phyloP scores from a whole-genome alignment of 106 monocot genomes.

The Acorus calamus region DNA sequence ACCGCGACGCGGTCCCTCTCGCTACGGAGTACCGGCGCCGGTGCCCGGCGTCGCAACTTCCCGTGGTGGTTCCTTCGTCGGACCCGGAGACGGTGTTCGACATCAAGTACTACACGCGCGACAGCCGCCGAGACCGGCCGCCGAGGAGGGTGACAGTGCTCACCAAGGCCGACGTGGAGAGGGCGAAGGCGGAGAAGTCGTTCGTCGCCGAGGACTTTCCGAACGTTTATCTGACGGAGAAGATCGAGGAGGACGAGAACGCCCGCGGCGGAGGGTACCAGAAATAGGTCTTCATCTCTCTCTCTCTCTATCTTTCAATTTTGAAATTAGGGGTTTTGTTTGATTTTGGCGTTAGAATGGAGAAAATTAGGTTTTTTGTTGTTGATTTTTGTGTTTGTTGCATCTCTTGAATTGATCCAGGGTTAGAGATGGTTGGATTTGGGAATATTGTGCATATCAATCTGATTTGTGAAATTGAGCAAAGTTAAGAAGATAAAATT shows the following conservation, averaged over 20 bases:
- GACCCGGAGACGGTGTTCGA: conserved; percentile 84
- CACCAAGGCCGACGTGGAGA: not conserved
- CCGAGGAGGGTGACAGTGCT: conserved; percentile 49
- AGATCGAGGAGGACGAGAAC: conserved; percentile 55
- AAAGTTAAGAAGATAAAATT: too few species aligned
- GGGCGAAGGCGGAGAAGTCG: conserved; percentile 60
- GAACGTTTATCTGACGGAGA: conserved; percentile 43
- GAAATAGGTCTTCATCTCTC: conserved; percentile 18
- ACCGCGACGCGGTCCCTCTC: conserved; percentile 46
- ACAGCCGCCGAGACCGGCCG: conserved; percentile 70
- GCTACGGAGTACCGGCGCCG: conserved; percentile 77
- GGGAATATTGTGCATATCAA: too few species aligned
- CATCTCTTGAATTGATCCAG: too few species aligned
- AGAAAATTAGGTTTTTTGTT: too few species aligned
- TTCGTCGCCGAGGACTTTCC: conserved; percentile 57
- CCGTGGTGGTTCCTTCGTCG: conserved; percentile 62
- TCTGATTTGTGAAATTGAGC: too few species aligned
- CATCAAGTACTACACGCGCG: conserved; percentile 84
- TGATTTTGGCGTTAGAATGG: too few species aligned
- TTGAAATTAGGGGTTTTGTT: too few species aligned
- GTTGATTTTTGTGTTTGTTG: too few species aligned
- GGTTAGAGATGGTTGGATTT: too few species aligned
- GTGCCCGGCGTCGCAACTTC: conserved; percentile 60
- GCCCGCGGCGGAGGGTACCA: conserved; percentile 72
- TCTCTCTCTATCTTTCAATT: not conserved